Conservation (phyloP, 306 rosid genomes). For the Oxytropis ochrocephala region DNA sequence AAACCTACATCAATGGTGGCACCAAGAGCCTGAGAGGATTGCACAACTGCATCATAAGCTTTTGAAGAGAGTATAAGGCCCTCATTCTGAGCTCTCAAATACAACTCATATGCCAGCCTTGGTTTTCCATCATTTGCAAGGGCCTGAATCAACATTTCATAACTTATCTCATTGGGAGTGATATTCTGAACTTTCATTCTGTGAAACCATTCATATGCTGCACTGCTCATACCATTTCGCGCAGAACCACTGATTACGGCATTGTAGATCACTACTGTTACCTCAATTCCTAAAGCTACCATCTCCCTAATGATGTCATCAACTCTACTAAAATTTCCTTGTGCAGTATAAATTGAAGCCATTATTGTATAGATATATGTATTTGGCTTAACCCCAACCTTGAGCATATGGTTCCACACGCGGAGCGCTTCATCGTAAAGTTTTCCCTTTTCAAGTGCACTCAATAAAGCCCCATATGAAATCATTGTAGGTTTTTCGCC, state of each 20-base stretch:
- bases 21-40: slow-evolving; percentile 43
- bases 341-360: slow-evolving; percentile 86
- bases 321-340: slow-evolving; percentile 68
- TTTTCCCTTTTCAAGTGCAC: slow-evolving; percentile 93
- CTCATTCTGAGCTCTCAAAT: slow-evolving; percentile 58
- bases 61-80: slow-evolving; percentile 60
- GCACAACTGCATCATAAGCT: slow-evolving; percentile 61
- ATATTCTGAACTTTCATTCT: slow-evolving; percentile 66
- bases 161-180: slow-evolving; percentile 64
- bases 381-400: slow-evolving; percentile 73
- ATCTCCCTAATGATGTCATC: slow-evolving; percentile 67
- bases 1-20: slow-evolving; percentile 46
- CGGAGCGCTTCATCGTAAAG: slow-evolving; percentile 74
- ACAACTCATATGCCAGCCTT: slow-evolving; percentile 75
- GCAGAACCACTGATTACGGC: slow-evolving; percentile 80
- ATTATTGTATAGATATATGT: slow-evolving; percentile 74
- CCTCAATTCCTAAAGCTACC: slow-evolving; percentile 56
- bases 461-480: slow-evolving; percentile 87
- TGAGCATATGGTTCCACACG: slow-evolving; percentile 90
- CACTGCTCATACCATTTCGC: slow-evolving; percentile 51
- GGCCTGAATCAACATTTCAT: slow-evolving; percentile 82
- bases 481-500: slow-evolving; percentile 83
- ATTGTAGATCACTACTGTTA: slow-evolving; percentile 79
- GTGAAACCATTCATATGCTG: slow-evolving; percentile 93
- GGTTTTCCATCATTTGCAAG: slow-evolving; percentile 85